Evolutionary conservation across 2,329 filamentous ascomycete genomes (phyloP).

Genomic region (Endocalyx cinctus): DNA sequence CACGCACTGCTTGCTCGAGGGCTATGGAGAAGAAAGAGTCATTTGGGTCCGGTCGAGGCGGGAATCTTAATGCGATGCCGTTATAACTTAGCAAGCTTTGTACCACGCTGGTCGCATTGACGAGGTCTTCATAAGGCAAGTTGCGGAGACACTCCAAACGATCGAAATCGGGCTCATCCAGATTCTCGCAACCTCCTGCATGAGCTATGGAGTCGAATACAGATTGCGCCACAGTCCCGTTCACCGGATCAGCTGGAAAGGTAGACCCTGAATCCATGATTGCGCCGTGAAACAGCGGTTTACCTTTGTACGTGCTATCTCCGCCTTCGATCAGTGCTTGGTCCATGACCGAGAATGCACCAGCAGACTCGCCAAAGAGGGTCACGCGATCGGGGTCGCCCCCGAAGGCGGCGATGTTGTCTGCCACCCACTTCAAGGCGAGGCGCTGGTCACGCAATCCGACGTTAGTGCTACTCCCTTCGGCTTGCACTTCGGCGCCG

Average conservation of each 20-base stretch:
- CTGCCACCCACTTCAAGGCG: slow-evolving; percentile 58
- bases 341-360: slow-evolving; percentile 56
- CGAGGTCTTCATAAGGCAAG: slow-evolving; percentile 41
- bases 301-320: slow-evolving; percentile 58
- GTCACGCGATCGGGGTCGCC: slow-evolving; percentile 62
- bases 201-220: slow-evolving; percentile 47
- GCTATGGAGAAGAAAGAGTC: slow-evolving; percentile 33
- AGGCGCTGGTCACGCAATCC: slow-evolving; percentile 58
- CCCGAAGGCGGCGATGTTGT: slow-evolving; percentile 62
- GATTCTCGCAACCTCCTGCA: slow-evolving; percentile 48
- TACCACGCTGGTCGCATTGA: slow-evolving; percentile 56
- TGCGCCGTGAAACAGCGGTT: slow-evolving; percentile 57
- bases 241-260: slow-evolving; percentile 46
- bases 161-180: slow-evolving; percentile 26
- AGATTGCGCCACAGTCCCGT: slow-evolving; percentile 44
- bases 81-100: slow-evolving; percentile 52
- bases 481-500: slow-evolving; percentile 49
- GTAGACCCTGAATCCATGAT: slow-evolving; percentile 60
- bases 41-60: slow-evolving; percentile 41
- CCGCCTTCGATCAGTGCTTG: slow-evolving; percentile 60
- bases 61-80: slow-evolving; percentile 55
- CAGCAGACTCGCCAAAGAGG: slow-evolving; percentile 59
- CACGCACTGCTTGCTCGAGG: slow-evolving; percentile 20
- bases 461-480: slow-evolving; percentile 50
- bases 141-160: slow-evolving; percentile 51